Evolutionary conservation across 2,329 filamentous ascomycete genomes (phyloP).

Genomic region (Catunica adiposa): DNA sequence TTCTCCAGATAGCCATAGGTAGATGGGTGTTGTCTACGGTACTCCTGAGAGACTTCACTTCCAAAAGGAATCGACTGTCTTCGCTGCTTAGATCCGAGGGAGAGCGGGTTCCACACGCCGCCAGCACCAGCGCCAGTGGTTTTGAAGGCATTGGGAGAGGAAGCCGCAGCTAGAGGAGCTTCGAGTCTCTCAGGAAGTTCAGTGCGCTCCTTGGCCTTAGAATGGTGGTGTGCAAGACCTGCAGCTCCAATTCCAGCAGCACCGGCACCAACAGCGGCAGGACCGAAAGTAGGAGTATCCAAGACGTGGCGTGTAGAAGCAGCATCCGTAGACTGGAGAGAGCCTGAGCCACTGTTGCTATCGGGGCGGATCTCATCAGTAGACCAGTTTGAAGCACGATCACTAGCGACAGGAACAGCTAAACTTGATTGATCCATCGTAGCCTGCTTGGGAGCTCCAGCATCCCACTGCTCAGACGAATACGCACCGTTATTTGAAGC

Average conservation of each 20-base stretch:
- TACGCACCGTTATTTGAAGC: constrained; percentile 1
- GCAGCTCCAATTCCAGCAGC: background rate
- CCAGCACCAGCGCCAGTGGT: background rate
- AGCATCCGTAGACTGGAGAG: background rate
- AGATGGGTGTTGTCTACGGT: background rate
- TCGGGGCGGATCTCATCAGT: constrained; percentile 12
- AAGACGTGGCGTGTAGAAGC: background rate
- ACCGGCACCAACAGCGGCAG: constrained; percentile 1
- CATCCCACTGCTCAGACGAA: constrained; percentile 6
- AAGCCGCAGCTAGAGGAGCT: background rate
- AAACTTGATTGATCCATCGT: constrained; percentile 1
- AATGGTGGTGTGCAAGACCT: background rate
- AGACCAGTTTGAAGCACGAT: constrained; percentile 10
- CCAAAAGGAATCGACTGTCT: background rate
- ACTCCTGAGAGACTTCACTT: constrained; percentile 1
- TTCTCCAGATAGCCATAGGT: background rate
- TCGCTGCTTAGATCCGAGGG: constrained; percentile 1
- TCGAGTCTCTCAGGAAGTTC: background rate
- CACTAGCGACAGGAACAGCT: background rate
- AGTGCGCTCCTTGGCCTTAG: background rate
- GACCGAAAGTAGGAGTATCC: background rate
- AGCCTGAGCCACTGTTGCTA: background rate
- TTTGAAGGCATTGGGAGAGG: background rate
- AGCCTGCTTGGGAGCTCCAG: background rate
- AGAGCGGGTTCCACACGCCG: constrained; percentile 7